Conservation (phyloP, 78 protist genomes). For the Guillardia theta region DNA sequence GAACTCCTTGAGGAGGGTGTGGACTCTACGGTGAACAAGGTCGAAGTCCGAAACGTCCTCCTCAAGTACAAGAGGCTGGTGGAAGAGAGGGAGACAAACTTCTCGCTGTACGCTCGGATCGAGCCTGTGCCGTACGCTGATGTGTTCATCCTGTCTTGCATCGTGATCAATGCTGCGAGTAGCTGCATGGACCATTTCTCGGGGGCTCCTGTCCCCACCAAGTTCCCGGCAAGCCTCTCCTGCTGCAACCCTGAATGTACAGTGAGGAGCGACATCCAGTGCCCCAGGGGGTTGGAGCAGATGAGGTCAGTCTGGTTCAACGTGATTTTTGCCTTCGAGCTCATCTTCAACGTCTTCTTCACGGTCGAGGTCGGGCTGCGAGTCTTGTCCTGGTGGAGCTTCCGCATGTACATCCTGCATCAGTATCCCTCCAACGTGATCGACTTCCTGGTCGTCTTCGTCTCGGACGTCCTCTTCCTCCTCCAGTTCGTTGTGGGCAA, state of each 20-base stretch:
- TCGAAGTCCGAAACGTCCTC: too few relatives aligned
- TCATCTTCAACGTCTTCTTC: conserved; percentile 1
- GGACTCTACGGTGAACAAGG: too few relatives aligned
- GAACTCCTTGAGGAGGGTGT: too few relatives aligned
- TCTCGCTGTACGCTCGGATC: too few relatives aligned
- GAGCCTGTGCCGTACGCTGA: background rate
- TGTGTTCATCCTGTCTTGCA: background rate
- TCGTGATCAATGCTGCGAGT: background rate
- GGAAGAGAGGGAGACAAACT: too few relatives aligned
- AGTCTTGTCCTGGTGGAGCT: background rate
- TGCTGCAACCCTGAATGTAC: background rate
- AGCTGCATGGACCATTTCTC: background rate
- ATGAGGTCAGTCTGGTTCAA: background rate
- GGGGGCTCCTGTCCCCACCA: too few relatives aligned
- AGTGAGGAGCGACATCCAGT: background rate
- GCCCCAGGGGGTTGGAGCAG: background rate
- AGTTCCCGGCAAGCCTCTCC: background rate
- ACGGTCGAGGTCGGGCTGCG: background rate
- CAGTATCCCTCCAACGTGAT: conserved; percentile 7
- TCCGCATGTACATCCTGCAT: background rate
- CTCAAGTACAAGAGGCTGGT: too few relatives aligned
- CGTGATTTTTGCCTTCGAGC: background rate
- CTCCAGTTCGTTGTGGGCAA: background rate
- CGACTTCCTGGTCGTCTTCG: background rate
- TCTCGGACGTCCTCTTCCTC: background rate